These are phyloP conservation scores for Sophora flavescens DNA, from an alignment of 306 rosid species.

Conservation along the genomic window DNA sequence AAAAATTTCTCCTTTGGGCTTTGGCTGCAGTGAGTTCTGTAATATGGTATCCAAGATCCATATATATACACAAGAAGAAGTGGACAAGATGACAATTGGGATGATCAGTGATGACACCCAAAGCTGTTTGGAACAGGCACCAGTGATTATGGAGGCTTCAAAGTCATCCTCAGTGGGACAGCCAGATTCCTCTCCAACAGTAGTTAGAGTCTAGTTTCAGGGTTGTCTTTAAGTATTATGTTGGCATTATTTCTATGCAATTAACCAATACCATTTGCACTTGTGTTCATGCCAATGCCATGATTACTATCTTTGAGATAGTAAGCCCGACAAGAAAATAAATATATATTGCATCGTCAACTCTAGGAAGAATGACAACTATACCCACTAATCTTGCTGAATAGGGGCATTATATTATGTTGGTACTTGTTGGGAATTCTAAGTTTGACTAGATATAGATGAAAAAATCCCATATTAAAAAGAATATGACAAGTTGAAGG, in stretches of 20 bases:
- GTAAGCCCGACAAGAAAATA: constrained; percentile 2
- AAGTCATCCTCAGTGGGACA: constrained; percentile 94
- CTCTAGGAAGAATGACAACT: not conserved
- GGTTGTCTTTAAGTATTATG: constrained; percentile 41
- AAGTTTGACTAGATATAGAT: too few species aligned
- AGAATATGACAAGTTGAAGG: too few species aligned
- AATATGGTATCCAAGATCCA: constrained; percentile 85
- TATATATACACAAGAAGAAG: constrained; percentile 85
- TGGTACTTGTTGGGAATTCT: not conserved
- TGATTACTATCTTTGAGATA: constrained; percentile 6
- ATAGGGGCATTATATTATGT: not conserved
- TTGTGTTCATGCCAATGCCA: constrained; percentile 25
- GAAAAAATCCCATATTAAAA: too few species aligned
- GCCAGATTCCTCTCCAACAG: constrained; percentile 88
- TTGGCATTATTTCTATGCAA: constrained; percentile 44
- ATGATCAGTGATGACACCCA: constrained; percentile 80
- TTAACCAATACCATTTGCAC: constrained; percentile 33
- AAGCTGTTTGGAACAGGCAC: constrained; percentile 90
- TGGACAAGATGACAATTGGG: constrained; percentile 92
- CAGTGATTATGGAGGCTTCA: constrained; percentile 70
- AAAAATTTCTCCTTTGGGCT: not conserved
- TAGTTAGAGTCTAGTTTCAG: constrained; percentile 57
- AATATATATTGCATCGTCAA: not conserved
- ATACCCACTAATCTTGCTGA: not conserved
- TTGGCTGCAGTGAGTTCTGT: constrained; percentile 84